phyloP scores from a whole-genome alignment of 495 filamentous ascomycete genomes.

The Pseudotulostoma volvatum region DNA sequence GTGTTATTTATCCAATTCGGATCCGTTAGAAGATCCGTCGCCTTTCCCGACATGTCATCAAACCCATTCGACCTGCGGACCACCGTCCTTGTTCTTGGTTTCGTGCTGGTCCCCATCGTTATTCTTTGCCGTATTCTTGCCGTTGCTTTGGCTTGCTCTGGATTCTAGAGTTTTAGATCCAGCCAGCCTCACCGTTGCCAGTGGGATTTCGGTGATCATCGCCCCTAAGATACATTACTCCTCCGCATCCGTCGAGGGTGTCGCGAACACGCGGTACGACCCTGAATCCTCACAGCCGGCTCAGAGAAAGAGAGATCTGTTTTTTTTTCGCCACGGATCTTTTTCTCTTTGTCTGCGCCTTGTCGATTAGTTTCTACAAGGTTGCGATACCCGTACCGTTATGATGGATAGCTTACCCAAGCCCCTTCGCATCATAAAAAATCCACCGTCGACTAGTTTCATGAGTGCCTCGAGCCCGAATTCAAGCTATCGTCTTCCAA shows the following conservation, averaged over 20 bases:
- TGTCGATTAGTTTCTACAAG: no score
- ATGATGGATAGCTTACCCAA: neutral
- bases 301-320: no score
- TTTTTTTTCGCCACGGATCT: no score
- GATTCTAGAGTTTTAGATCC: conserved; percentile 17
- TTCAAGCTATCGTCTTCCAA: conserved; percentile 10
- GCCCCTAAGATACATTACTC: no score
- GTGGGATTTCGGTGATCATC: no score
- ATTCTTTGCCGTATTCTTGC: conserved; percentile 28
- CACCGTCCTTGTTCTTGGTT: conserved; percentile 27
- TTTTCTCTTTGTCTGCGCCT: no score
- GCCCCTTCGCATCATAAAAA: conserved; percentile 7
- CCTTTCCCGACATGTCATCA: conserved; percentile 16
- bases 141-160: conserved; percentile 29
- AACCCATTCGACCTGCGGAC: conserved; percentile 18
- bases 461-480: no score
- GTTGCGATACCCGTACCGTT: no score
- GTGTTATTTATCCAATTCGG: no score
- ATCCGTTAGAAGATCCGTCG: no score
- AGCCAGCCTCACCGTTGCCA: neutral
- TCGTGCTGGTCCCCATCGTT: conserved; percentile 40
- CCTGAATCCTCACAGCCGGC: conserved; percentile 10
- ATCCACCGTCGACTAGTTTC: conserved; percentile 1
- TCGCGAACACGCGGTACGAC: conserved; percentile 9
- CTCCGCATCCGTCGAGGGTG: no score